Conservation (phyloP, 495 filamentous ascomycete species). For the Lepraria neglecta region DNA sequence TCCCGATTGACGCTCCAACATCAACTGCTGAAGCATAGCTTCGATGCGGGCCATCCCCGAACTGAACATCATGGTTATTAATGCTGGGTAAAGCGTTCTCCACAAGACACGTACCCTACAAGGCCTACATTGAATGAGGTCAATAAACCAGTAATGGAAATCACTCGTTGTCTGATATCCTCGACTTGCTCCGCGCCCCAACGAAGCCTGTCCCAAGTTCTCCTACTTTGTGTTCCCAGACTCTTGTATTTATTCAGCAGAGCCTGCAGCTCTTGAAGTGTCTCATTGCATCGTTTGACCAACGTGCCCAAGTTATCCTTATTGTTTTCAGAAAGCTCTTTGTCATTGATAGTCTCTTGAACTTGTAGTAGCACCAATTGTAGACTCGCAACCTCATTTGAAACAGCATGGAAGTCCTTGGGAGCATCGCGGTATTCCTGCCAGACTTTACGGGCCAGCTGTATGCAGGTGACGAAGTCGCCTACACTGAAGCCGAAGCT, state of each 20-base stretch:
- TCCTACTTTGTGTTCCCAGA: neutral
- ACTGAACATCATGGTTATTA: neutral
- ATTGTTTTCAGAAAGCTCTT: neutral
- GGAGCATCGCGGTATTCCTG: neutral
- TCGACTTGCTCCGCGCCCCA: neutral
- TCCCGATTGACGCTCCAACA: neutral
- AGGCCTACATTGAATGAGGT: neutral
- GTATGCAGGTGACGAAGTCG: neutral
- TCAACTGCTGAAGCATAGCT: neutral
- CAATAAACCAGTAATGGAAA: neutral
- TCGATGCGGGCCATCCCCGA: neutral
- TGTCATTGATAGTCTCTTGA: neutral
- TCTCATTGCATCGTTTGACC: neutral
- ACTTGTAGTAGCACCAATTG: neutral
- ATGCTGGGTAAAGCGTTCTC: neutral
- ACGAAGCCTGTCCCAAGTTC: neutral
- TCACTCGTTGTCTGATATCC: neutral
- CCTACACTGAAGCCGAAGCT: neutral
- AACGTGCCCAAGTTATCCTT: neutral
- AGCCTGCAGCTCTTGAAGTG: constrained; percentile 1
- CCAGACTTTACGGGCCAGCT: constrained; percentile 5
- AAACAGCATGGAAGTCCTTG: neutral
- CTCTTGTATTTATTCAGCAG: neutral
- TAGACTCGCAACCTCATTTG: neutral
- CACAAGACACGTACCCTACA: neutral